phyloP scores from a whole-genome alignment of 2,329 filamentous ascomycete genomes.

The Fusarium dimerum region DNA sequence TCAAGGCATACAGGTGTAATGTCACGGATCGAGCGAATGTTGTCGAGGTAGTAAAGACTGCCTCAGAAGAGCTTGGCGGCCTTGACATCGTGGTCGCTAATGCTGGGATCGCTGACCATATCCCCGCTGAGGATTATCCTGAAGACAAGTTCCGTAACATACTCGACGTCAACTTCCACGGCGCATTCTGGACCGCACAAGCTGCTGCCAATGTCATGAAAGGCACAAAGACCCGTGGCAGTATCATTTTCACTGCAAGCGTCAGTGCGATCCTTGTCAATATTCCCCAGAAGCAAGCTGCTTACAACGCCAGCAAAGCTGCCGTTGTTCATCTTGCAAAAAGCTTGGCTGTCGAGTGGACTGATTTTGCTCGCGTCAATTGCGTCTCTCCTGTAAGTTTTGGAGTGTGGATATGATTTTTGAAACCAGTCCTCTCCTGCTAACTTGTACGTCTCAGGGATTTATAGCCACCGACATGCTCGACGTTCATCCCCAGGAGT shows the following conservation, averaged over 20 bases:
- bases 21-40: conserved; percentile 34
- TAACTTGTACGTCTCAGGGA: conserved; percentile 4
- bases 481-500: conserved; percentile 22
- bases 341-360: conserved; percentile 45
- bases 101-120: conserved; percentile 40
- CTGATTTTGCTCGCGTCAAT: conserved; percentile 42
- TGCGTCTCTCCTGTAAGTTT: conserved; percentile 38
- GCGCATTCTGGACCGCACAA: conserved; percentile 45
- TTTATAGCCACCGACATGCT: conserved; percentile 26
- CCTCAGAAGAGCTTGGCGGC: conserved; percentile 39
- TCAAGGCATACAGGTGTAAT: conserved; percentile 40
- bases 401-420: neutral
- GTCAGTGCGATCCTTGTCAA: conserved; percentile 43
- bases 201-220: conserved; percentile 40
- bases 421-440: too few species aligned
- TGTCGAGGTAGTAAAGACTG: conserved; percentile 27
- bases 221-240: conserved; percentile 34
- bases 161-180: conserved; percentile 43
- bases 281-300: conserved; percentile 42
- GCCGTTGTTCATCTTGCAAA: conserved; percentile 43
- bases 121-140: conserved; percentile 41
- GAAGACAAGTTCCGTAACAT: conserved; percentile 40
- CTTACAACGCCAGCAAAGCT: conserved; percentile 46
- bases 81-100: conserved; percentile 45
- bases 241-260: conserved; percentile 43